Evolutionary conservation across 306 rosid genomes (phyloP), one percentile per base, ranked within the genome.

Genomic region (Prunus campanulata): DNA sequence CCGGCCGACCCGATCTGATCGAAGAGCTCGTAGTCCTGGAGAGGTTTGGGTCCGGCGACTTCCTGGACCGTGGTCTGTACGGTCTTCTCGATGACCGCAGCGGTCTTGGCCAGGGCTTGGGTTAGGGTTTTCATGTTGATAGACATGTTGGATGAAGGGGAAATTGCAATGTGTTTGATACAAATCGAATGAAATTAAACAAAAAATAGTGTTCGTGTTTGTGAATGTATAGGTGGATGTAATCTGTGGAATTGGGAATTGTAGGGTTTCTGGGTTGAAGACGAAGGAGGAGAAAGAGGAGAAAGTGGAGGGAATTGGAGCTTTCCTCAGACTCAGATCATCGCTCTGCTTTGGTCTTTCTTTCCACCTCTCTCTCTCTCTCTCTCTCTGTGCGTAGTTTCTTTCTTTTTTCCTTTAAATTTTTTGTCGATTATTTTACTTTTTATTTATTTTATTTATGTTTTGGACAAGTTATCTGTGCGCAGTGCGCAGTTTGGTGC

Each of bases 1-100:
- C 99, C 98, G 0, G 98, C 99, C 0, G 99, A 92, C 32, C 96
- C 99, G 97, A 95, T 92, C 97, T 92, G 99, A 18, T 91, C 82
- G 72, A 95, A 85, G 20, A 95, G 93, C 11, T 95, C 98, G 82
- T 95, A 92, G 81, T 95, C 99, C 77, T 90, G 97, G 14, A 95
- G 96, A 10, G 99, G 83, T 79, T 71, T 95, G 24, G 99, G 99
- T 12, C 99, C 99, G n/a, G 99, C 89, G 11, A 95, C 99, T 50
- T 95, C 99, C 72, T 95, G 99, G 24, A 95, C 98, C 63, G 98
- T 95, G 56, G 96, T 95, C 71, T 88, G 93, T 0, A 95, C 99
- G 20, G 71, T 91, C 77, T 92, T 95, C 78, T 95, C 99, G 56
- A 95, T 95, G 1, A 92, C 98, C 59, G 99, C 97, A 0, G 98